Percentiles rank a stretch among this genome's conserved stretches.
Conservation (phyloP, 257 asterid species). For the Solanum paucissectum region DNA sequence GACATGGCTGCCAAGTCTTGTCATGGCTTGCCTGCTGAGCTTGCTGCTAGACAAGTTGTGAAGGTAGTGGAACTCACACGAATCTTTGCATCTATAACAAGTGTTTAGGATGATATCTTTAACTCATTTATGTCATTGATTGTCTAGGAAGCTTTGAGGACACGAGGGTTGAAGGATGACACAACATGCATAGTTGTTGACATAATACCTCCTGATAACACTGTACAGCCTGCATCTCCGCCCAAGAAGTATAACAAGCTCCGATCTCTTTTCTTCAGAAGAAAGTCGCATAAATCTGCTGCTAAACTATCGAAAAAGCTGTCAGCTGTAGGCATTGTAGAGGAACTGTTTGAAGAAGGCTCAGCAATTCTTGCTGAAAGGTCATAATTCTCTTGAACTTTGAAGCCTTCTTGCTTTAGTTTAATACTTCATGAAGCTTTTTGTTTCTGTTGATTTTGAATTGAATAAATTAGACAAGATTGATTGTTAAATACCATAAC, state of each 20-base stretch:
- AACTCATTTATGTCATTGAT: background rate
- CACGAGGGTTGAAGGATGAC: constrained; percentile 73
- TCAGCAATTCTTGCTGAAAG: constrained; percentile 72
- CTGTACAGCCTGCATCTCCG: constrained; percentile 21
- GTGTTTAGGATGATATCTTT: background rate
- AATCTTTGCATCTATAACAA: background rate
- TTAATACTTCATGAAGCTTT: background rate
- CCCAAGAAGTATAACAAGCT: constrained; percentile 36
- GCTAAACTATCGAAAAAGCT: constrained; percentile 29
- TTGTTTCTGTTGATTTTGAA: background rate
- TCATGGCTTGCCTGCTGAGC: constrained; percentile 74
- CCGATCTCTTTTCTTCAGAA: constrained; percentile 36
- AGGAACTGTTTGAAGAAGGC: constrained; percentile 79
- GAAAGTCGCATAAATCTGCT: constrained; percentile 18
- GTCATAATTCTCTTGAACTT: constrained; percentile 11
- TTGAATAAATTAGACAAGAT: background rate
- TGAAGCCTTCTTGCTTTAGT: background rate
- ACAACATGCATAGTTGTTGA: constrained; percentile 80
- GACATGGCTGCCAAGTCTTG: constrained; percentile 65
- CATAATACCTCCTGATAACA: constrained; percentile 45
- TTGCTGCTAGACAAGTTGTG: constrained; percentile 63
- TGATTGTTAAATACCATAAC: background rate
- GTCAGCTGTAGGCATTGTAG: constrained; percentile 56
- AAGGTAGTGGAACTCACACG: constrained; percentile 29
- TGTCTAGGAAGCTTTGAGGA: constrained; percentile 62